Conservation (phyloP, 2,329 filamentous ascomycete species). For the Magnaporthales sp. region DNA sequence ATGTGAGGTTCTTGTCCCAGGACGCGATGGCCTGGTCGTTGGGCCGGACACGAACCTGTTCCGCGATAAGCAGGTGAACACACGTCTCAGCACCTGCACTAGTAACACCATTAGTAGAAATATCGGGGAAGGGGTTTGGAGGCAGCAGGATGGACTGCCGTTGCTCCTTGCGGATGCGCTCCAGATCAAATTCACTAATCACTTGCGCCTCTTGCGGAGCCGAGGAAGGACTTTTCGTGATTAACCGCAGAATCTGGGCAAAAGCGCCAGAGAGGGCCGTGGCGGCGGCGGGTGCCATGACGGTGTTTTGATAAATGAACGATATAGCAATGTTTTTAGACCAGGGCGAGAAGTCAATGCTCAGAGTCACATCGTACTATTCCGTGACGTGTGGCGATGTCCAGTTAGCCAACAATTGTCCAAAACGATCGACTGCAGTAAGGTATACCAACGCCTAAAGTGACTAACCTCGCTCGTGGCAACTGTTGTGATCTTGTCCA, state of each 20-base stretch:
- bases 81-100: background rate
- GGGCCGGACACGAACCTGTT: conserved; percentile 9
- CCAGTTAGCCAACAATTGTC: no score
- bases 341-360: background rate
- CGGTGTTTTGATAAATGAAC: background rate
- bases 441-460: background rate
- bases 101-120: background rate
- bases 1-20: conserved; percentile 21
- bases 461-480: background rate
- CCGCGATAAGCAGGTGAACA: background rate
- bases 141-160: background rate
- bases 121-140: background rate
- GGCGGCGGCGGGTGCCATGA: background rate
- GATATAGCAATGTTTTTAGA: background rate
- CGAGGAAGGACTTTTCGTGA: background rate
- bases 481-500: background rate
- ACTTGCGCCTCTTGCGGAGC: background rate
- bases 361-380: background rate
- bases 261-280: background rate
- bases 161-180: background rate
- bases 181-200: background rate
- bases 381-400: background rate
- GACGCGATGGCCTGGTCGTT: conserved; percentile 18
- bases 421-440: no score
- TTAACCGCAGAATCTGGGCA: background rate